These are phyloP conservation scores for Schizonepeta tenuifolia DNA, from an alignment of 257 asterid genomes.

Conservation along the genomic window DNA sequence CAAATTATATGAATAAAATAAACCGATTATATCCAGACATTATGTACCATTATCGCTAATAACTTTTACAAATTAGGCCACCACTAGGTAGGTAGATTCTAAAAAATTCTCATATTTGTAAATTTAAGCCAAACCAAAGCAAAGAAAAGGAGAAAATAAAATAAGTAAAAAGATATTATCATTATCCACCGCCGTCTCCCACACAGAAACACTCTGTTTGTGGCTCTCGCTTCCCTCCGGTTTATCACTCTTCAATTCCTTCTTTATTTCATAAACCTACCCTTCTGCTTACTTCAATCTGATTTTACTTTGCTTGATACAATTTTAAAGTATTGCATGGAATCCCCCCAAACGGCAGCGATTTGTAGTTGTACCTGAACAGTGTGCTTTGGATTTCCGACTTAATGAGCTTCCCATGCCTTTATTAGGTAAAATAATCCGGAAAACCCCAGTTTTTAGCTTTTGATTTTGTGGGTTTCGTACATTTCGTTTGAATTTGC, in stretches of 20 bases:
- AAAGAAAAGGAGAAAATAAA: not conserved
- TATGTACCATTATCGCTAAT: too few species aligned
- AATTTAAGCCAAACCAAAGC: not conserved
- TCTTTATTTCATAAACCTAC: constrained; percentile 21
- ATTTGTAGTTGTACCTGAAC: constrained; percentile 25
- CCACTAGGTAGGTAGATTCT: too few species aligned
- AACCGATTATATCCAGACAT: too few species aligned
- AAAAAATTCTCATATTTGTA: too few species aligned
- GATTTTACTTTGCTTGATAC: not conserved
- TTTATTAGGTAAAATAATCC: constrained; percentile 59
- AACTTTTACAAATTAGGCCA: too few species aligned
- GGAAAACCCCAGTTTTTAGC: not conserved
- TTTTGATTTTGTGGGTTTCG: not conserved
- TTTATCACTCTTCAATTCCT: constrained; percentile 21
- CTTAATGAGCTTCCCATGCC: constrained; percentile 97
- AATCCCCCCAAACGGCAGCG: constrained; percentile 30
- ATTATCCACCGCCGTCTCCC: constrained; percentile 39
- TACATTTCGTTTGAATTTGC: not conserved
- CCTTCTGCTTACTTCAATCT: not conserved
- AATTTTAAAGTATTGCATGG: constrained; percentile 33
- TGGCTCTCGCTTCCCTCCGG: constrained; percentile 37
- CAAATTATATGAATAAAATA: too few species aligned
- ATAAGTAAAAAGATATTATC: constrained; percentile 6
- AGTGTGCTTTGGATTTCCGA: constrained; percentile 46
- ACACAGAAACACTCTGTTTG: constrained; percentile 30